Evolutionary conservation across 2,329 filamentous ascomycete genomes (phyloP).

Genomic region (Fusarium bulbicola): DNA sequence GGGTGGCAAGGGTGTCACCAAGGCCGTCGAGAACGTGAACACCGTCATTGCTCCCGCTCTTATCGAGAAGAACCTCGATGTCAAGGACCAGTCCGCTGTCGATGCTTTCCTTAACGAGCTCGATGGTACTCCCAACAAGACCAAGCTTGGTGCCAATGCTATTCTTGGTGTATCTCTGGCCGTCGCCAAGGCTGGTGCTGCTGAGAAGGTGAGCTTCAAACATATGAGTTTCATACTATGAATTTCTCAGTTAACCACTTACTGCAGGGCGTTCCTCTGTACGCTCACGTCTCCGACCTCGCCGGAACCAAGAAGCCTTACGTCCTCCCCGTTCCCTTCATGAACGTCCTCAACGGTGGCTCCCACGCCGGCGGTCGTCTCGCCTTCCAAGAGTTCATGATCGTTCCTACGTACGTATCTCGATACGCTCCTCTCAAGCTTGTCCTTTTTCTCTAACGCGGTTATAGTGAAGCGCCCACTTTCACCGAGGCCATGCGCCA

Average conservation of each 20-base stretch:
- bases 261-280: slow-evolving; percentile 77
- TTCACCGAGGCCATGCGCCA: slow-evolving; percentile 97
- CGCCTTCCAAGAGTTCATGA: slow-evolving; percentile 97
- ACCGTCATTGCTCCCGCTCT: slow-evolving; percentile 79
- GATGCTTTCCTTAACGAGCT: slow-evolving; percentile 88
- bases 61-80: slow-evolving; percentile 84
- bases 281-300: slow-evolving; percentile 87
- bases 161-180: slow-evolving; percentile 87
- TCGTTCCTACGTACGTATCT: slow-evolving; percentile 76
- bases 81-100: slow-evolving; percentile 86
- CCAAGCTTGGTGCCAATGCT: slow-evolving; percentile 87
- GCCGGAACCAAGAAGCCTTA: slow-evolving; percentile 92
- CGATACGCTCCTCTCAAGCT: not conserved
- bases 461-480: slow-evolving; percentile 75
- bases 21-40: slow-evolving; percentile 90
- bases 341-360: slow-evolving; percentile 91
- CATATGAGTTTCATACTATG: not conserved
- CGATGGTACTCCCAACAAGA: slow-evolving; percentile 87
- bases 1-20: slow-evolving; percentile 86
- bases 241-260: slow-evolving; percentile 21
- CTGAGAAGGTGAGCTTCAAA: slow-evolving; percentile 72
- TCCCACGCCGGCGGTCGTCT: slow-evolving; percentile 97
- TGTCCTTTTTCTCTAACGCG: slow-evolving; percentile 7
- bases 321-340: slow-evolving; percentile 89
- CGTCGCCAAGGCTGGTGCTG: slow-evolving; percentile 87